Percentiles rank a stretch among this genome's conserved stretches.
Conservation (phyloP, 495 filamentous ascomycete species). For the Penicillium goetzii region DNA sequence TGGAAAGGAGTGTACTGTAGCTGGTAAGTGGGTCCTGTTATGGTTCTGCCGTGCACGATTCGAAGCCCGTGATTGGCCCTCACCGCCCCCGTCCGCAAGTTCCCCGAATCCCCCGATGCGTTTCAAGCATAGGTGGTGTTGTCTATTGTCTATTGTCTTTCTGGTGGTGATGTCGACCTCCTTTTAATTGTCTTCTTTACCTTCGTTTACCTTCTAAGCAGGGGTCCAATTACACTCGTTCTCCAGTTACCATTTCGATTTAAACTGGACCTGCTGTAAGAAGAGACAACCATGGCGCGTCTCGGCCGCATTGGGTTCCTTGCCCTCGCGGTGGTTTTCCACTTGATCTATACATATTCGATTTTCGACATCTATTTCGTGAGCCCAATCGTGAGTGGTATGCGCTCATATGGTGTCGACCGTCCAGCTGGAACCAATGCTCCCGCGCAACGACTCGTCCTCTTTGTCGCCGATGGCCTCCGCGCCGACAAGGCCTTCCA, state of each 20-base stretch:
- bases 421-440: slow-evolving; percentile 62
- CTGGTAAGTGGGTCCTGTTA: not conserved
- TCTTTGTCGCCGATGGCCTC: slow-evolving; percentile 97
- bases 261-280: slow-evolving; percentile 12
- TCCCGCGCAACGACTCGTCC: slow-evolving; percentile 85
- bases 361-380: slow-evolving; percentile 99
- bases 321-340: slow-evolving; percentile 89
- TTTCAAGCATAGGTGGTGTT: slow-evolving; percentile 9
- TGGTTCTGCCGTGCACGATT: slow-evolving; percentile 33
- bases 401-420: slow-evolving; percentile 77
- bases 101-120: slow-evolving; percentile 35
- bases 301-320: slow-evolving; percentile 86
- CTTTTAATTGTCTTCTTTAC: slow-evolving; percentile 25
- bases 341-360: slow-evolving; percentile 91
- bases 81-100: slow-evolving; percentile 36
- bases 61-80: slow-evolving; percentile 36
- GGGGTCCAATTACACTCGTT: slow-evolving; percentile 31
- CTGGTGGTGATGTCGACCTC: slow-evolving; percentile 25
- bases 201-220: slow-evolving; percentile 19
- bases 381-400: slow-evolving; percentile 94
- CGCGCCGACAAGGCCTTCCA: slow-evolving; percentile 99
- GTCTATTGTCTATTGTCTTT: not conserved
- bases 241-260: not conserved
- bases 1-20: not conserved
- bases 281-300: slow-evolving; percentile 65